A percentile compares a stretch with the other conserved stretches of the same genome.
phyloP scores from a whole-genome alignment of 495 filamentous ascomycete species.

The Neurospora sp. region DNA sequence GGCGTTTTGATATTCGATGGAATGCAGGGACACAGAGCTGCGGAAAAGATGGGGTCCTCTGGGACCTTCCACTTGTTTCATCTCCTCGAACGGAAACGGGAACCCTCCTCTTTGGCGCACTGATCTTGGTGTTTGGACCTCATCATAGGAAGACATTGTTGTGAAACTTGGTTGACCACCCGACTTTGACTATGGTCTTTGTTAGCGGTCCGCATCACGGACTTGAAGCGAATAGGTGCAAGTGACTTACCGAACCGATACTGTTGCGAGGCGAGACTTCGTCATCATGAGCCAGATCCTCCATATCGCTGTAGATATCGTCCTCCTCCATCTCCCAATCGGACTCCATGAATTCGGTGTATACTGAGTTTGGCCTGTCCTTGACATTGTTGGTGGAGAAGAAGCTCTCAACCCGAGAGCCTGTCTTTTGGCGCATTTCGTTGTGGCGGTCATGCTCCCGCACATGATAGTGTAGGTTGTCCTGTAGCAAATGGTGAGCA shows the following conservation, averaged over 20 bases:
- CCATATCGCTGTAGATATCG: constrained; percentile 39
- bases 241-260: constrained; percentile 50
- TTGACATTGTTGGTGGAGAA: constrained; percentile 29
- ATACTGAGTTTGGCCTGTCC: constrained; percentile 48
- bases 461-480: constrained; percentile 12
- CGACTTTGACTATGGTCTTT: constrained; percentile 25
- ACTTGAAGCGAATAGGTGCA: not conserved
- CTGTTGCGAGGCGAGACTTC: constrained; percentile 55
- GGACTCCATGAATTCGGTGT: constrained; percentile 65
- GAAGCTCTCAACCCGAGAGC: constrained; percentile 30
- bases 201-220: constrained; percentile 12
- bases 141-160: constrained; percentile 67
- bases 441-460: constrained; percentile 8
- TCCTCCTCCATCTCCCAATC: constrained; percentile 57
- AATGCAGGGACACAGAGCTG: constrained; percentile 39
- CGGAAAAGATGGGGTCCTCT: constrained; percentile 85
- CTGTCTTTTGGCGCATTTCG: constrained; percentile 41
- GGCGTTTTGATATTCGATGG: constrained; percentile 47
- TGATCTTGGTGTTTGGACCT: constrained; percentile 58
- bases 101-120: constrained; percentile 27
- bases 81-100: constrained; percentile 18
- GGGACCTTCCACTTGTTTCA: constrained; percentile 65
- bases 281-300: constrained; percentile 42
- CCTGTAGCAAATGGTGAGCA: constrained; percentile 13
- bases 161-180: constrained; percentile 54